Conservation (phyloP, 108 stramenopile species). For the Cyclostephanos invisitatus region DNA sequence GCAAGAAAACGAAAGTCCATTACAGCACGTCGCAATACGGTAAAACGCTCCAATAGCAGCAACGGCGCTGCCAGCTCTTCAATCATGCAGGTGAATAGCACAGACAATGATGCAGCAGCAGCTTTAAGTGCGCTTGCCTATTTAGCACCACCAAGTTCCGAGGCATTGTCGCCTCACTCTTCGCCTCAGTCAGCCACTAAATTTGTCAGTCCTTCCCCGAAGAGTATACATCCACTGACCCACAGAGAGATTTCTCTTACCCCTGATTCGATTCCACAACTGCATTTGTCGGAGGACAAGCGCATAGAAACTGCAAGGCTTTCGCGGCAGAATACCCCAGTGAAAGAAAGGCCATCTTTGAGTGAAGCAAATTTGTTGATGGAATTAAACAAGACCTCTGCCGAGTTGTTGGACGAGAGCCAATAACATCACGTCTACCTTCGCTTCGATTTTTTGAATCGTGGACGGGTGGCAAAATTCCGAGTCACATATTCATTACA, state of each 20-base stretch:
- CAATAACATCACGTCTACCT: background rate
- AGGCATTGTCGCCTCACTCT: slow-evolving; percentile 12
- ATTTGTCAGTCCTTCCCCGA: slow-evolving; percentile 47
- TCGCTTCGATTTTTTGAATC: background rate
- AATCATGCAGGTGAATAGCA: slow-evolving; percentile 34
- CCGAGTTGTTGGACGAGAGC: background rate
- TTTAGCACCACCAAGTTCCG: slow-evolving; percentile 3
- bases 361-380: slow-evolving; percentile 42
- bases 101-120: slow-evolving; percentile 40
- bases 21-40: background rate
- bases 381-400: slow-evolving; percentile 42
- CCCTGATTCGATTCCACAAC: slow-evolving; percentile 22
- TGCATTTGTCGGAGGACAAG: slow-evolving; percentile 32
- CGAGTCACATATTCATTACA: background rate
- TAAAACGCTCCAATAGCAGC: slow-evolving; percentile 11
- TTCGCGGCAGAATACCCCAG: background rate
- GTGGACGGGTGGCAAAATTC: background rate
- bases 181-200: slow-evolving; percentile 12
- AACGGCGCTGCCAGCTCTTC: background rate
- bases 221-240: slow-evolving; percentile 7
- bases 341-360: slow-evolving; percentile 23
- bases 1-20: slow-evolving; percentile 37
- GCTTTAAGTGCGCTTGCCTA: slow-evolving; percentile 45
- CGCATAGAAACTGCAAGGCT: background rate
- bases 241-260: background rate